These are phyloP conservation scores for Penicillium polonicum DNA, from an alignment of 2,329 filamentous ascomycete genomes.

Conservation along the genomic window DNA sequence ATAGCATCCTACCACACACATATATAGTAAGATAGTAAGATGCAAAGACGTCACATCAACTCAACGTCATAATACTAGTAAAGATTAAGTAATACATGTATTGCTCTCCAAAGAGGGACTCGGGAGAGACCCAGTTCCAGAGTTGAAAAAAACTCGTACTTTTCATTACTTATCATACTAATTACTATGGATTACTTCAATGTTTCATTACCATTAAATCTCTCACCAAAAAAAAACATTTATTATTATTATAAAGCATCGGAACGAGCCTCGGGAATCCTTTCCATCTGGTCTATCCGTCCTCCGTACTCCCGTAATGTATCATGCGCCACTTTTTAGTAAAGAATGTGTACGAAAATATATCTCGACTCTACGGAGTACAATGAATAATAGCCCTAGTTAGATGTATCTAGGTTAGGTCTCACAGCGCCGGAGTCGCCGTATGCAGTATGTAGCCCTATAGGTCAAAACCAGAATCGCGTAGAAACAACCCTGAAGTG, in stretches of 20 bases:
- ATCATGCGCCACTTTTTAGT: neutral
- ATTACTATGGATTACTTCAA: neutral
- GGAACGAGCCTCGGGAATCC: neutral
- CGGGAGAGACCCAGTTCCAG: slow-evolving; percentile 28
- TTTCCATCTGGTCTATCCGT: neutral
- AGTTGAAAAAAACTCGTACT: slow-evolving; percentile 14
- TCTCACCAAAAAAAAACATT: neutral
- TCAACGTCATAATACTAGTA: slow-evolving; percentile 6
- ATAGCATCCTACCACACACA: neutral
- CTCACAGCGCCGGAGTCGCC: slow-evolving; percentile 8
- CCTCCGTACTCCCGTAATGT: neutral
- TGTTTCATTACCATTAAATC: slow-evolving; percentile 5
- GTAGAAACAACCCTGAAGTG: neutral
- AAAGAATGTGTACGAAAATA: neutral
- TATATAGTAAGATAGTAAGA: neutral
- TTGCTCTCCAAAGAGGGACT: slow-evolving; percentile 5
- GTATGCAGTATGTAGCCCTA: slow-evolving; percentile 13
- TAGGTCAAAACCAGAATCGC: slow-evolving; percentile 3
- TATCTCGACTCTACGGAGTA: neutral
- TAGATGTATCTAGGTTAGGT: neutral
- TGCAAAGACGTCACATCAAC: slow-evolving; percentile 15
- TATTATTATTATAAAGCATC: neutral
- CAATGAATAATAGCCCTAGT: neutral
- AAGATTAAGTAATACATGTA: neutral
- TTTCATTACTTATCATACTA: slow-evolving; percentile 1